Evolutionary conservation across 441 rosid genomes (phyloP), one percentile per base, ranked within the genome.

Genomic region (Populus hybrid): DNA sequence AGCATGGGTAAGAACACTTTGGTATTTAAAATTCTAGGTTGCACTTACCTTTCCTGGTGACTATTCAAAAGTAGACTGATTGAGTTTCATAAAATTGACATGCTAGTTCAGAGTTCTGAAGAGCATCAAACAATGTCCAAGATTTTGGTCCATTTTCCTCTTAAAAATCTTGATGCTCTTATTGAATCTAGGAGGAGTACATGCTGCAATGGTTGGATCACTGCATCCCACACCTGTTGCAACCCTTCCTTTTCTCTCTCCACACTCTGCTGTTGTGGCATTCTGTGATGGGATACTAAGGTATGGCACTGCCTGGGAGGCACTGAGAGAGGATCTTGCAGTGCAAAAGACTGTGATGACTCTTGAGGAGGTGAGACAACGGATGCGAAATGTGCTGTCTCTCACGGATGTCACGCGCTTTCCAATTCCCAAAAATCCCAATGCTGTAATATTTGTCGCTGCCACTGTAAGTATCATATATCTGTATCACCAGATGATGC

Each of bases 371-470:
- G 98, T 93, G 84, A 93, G 87, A 88, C 93, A 93, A 80, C 87
- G 97, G 79, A 92, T 95, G 99, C 80, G 95, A 83, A 90, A 85
- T 74, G 98, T 95, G 42, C 87, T 95, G 69, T 92, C 99, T 72
- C 97, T 94, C 89, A 93, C 98, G 74, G 99, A 95, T 88, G 98
- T 94, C 86, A 95, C 98, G 10, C 97, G 97, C 78, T 95, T 95
- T 83, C 98, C 97, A 21, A 84, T 92, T 79, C 99, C 98, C 74
- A 89, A 90, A 84, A 91, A 79, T 76, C 97, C 98, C 2, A 80
- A 84, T 69, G 91, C 97, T 72, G 95, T 91, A 23, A 95, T 95
- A 80, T 90, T 95, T 69, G 98, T 93, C 66, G 95, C 95, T 83
- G 99, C 99, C 64, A 93, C 99, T 76, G 99, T 95, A 86, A 95